Base-by-base conservation (phyloP, 176 grass and related monocot species). In the Musa acuminata region DNA sequence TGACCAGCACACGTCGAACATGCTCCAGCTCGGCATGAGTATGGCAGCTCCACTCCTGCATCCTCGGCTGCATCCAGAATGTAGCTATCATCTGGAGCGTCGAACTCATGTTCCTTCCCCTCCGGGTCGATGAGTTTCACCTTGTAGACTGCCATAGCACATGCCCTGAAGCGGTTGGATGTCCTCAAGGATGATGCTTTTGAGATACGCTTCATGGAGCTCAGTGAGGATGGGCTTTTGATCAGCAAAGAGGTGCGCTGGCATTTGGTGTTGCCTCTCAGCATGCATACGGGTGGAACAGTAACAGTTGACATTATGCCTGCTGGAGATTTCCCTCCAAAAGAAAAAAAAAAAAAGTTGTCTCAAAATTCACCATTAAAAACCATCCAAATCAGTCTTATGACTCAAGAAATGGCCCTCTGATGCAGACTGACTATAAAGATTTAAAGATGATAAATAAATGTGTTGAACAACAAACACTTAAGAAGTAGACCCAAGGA, bases 141-240 rank as follows among this genome's bases (percentile, higher is more conserved):
- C 16, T 70, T 70, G 29, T 70, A 70, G 2, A 50, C 67, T 50
- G 67, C 67, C 67, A 70, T 70, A 10, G 67, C 67, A 20, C 48
- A 70, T 20, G 67, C 43, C 67, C 48, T 50, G 19, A 70, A 70
- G 8, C 19, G 11, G 43, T 51, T 70, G 16, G 67, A 70, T 51
- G 51, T 50, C 67, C 21, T 70, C 25, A 70, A 19, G 9, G 7
- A 3, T 11, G 67, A 70, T 70, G 67, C 67, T 50, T 51, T 70
- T 51, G 67, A 70, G 67, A 70, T 70, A 19, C 67, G 51, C 67
- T 70, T 70, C 48, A 20, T n/a, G 1, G 67, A 70, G 35, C 67
- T 20, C 43, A 70, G 48, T n/a, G 67, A 51, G 35, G 67, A 50
- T 20, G 13, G 43, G 16, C 48, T 70, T 48, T 20, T 50, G 25